phyloP scores from a whole-genome alignment of 2,329 filamentous ascomycete species.

The Penicillium vulpinum region DNA sequence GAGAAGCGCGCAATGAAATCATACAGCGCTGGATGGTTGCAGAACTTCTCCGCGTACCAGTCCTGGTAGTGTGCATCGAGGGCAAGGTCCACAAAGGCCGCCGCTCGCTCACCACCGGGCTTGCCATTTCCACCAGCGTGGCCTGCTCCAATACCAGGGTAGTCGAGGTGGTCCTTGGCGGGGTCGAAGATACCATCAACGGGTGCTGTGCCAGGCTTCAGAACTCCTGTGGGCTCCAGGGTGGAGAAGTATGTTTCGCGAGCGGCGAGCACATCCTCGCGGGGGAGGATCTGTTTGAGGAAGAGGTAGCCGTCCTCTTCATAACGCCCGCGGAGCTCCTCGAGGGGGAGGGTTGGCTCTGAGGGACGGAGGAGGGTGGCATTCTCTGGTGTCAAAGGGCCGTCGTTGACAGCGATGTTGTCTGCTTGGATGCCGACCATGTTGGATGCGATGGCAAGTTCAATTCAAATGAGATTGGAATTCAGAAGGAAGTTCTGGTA shows the following conservation, averaged over 20 bases:
- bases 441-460: neutral
- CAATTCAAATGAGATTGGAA: neutral
- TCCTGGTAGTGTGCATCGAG: slow-evolving; percentile 55
- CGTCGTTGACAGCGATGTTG: slow-evolving; percentile 48
- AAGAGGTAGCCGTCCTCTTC: slow-evolving; percentile 57
- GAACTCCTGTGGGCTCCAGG: slow-evolving; percentile 56
- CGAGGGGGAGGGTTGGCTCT: slow-evolving; percentile 46
- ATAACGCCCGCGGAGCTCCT: slow-evolving; percentile 51
- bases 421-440: slow-evolving; percentile 25
- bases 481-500: neutral
- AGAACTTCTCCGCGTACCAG: slow-evolving; percentile 58
- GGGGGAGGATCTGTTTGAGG: slow-evolving; percentile 56
- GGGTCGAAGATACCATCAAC: slow-evolving; percentile 57
- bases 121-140: slow-evolving; percentile 46
- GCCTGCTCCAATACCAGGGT: slow-evolving; percentile 57
- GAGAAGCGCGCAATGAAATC: slow-evolving; percentile 55
- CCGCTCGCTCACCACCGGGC: slow-evolving; percentile 47
- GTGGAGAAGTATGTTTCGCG: slow-evolving; percentile 56
- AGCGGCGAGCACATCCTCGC: slow-evolving; percentile 53
- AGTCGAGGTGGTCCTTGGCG: slow-evolving; percentile 45
- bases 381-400: slow-evolving; percentile 48
- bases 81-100: slow-evolving; percentile 52
- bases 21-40: slow-evolving; percentile 53
- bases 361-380: slow-evolving; percentile 47
- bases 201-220: slow-evolving; percentile 54